Base-by-base conservation (phyloP, 2,329 filamentous ascomycete species). In the Phaeosphaeria sp. region DNA sequence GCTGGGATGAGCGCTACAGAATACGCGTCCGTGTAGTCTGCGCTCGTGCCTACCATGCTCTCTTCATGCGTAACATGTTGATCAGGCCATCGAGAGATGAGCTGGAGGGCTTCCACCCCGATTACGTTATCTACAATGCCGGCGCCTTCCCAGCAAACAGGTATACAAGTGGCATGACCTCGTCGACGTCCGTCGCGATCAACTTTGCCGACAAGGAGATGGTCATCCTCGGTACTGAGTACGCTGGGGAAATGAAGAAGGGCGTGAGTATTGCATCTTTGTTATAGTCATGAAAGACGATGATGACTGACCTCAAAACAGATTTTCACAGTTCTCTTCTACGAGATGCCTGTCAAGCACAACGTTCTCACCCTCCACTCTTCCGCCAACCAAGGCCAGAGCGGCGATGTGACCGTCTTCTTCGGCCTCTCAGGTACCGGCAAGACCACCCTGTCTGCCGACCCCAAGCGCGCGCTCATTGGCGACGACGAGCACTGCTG, bases 41-140 rank as follows among this genome's bases (percentile, higher is more conserved):
- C 83, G 95, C 95, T 68, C 93, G 95, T 78, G 95, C 95, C 81
- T 99, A 99, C 87, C 95, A 99, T 87, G 95, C 95, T 63, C 88
- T 99, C 66, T 99, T 99, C 89, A 99, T 99, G 95, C 92, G 93
- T 78, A 99, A 99, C 87, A 99, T 99, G 95, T 91, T 99, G 77
- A 99, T 99, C 84, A 91, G 95, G 71, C 95, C 95, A 64, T 85
- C 89, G 52, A 87, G 87, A 64, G 91, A 96, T 82, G 93, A 99
- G 85, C 89, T 99, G 54, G 91, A 97, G 84, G 88, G 92, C 82
- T 99, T 99, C 88, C 92, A 97, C 81, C 95, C 95, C 73, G 94
- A 99, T 85, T 99, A 99, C 85, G 94, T 94, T 74, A 98, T 99
- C 84, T 99, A 99, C 90, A 99, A 99, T 79, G 95, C 93, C 63